Percentiles rank a stretch among this genome's conserved stretches.
These are phyloP conservation scores for Rhizopus delemar DNA, from an alignment of 371 early-diverging fungal genomes.

Conservation along the genomic window DNA sequence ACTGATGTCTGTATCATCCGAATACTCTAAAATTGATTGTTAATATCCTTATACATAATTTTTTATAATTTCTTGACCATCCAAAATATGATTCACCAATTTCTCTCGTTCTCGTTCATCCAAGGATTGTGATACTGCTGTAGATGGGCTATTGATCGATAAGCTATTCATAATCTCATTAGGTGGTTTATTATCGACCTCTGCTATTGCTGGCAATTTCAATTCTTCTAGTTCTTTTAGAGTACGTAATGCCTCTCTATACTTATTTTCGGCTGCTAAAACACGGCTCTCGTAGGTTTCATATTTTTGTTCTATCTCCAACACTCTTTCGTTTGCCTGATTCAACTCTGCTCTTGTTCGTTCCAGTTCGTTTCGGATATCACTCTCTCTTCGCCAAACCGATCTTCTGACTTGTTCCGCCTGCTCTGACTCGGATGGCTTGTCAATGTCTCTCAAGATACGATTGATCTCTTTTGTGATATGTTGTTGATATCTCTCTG, in stretches of 20 bases:
- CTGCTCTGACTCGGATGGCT: constrained; percentile 40
- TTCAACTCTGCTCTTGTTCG: constrained; percentile 35
- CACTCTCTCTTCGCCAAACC: constrained; percentile 52
- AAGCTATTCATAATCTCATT: constrained; percentile 4
- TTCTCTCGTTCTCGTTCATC: constrained; percentile 21
- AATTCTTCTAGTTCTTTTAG: constrained; percentile 32
- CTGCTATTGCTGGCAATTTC: constrained; percentile 6
- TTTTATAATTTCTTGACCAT: constrained; percentile 15
- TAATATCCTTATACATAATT: background rate
- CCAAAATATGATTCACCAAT: constrained; percentile 24
- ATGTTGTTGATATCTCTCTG: constrained; percentile 63
- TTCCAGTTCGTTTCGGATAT: constrained; percentile 45
- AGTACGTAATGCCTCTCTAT: constrained; percentile 33
- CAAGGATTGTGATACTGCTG: background rate
- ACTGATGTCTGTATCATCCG: constrained; percentile 67
- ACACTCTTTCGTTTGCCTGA: constrained; percentile 31
- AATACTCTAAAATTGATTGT: constrained; percentile 46
- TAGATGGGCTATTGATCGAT: background rate
- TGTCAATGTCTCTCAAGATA: constrained; percentile 65
- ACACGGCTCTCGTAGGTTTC: constrained; percentile 43
- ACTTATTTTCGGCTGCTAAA: constrained; percentile 36
- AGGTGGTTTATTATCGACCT: constrained; percentile 2
- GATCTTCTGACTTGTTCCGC: constrained; percentile 46
- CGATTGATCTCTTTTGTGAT: constrained; percentile 77
- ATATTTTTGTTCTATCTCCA: constrained; percentile 40